phyloP scores from a whole-genome alignment of 2,329 filamentous ascomycete species.

The Neopestalotiopsis sp. region DNA sequence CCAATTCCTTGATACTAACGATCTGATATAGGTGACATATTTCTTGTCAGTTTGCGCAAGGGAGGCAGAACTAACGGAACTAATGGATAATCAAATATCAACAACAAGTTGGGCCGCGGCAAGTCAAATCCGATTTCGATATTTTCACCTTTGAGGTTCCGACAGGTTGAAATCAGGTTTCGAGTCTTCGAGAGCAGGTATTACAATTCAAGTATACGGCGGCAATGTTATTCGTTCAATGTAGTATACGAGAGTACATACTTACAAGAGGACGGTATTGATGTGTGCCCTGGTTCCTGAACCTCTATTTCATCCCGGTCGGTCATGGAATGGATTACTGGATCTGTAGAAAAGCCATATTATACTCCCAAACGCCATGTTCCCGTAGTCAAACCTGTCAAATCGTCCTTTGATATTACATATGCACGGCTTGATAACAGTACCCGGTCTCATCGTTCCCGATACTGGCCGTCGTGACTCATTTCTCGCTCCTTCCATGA shows the following conservation, averaged over 20 bases:
- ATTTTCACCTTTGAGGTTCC: neutral
- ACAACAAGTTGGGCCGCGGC: neutral
- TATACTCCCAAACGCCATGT: neutral
- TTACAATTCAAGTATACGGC: neutral
- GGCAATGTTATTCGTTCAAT: neutral
- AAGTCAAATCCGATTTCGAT: neutral
- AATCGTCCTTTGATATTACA: neutral
- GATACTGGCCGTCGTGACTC: conserved; percentile 10
- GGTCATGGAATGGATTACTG: neutral
- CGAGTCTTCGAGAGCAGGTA: neutral
- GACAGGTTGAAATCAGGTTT: neutral
- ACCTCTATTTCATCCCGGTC: too few relatives aligned
- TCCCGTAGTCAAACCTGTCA: neutral
- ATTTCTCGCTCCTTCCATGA: conserved; percentile 12
- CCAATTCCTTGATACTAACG: neutral
- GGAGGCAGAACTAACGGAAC: neutral
- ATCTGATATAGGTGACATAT: neutral
- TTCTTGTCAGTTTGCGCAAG: neutral
- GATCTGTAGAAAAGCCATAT: neutral
- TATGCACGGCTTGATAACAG: neutral
- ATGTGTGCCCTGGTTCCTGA: too few relatives aligned
- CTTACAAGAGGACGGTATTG: neutral
- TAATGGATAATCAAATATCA: neutral
- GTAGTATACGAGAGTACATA: neutral
- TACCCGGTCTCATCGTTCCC: neutral